Evolutionary conservation across 768 basidiomycete genomes (phyloP).

Genomic region (Collybia sordida): DNA sequence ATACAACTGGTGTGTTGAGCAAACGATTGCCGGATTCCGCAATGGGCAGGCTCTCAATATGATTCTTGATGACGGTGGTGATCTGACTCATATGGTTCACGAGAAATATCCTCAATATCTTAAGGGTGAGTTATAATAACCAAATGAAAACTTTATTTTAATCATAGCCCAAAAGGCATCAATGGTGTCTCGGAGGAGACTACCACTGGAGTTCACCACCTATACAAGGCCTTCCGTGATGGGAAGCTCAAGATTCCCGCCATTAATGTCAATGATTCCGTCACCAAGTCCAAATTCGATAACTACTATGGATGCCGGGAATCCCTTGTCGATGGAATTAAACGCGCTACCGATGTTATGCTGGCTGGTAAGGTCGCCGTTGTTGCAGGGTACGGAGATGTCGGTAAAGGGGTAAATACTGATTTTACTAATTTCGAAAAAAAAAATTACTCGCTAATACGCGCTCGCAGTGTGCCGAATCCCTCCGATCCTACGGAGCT

Average conservation of each 20-base stretch:
- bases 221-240: constrained; percentile 97
- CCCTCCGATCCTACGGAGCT: constrained; percentile 94
- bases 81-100: constrained; percentile 92
- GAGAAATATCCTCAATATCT: constrained; percentile 95
- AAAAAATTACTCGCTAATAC: not conserved
- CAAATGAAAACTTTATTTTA: not conserved
- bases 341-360: constrained; percentile 99
- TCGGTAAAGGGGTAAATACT: constrained; percentile 92
- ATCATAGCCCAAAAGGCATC: constrained; percentile 53
- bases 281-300: constrained; percentile 99
- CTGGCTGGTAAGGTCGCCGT: constrained; percentile 99
- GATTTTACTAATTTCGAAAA: not conserved
- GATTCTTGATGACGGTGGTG: constrained; percentile 99
- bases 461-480: constrained; percentile 89
- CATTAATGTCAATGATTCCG: constrained; percentile 99
- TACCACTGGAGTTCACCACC: constrained; percentile 98
- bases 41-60: constrained; percentile 87
- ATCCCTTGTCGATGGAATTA: constrained; percentile 99
- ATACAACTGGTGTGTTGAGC: constrained; percentile 97
- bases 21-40: constrained; percentile 87
- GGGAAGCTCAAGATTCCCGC: constrained; percentile 96
- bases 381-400: constrained; percentile 98
- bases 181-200: constrained; percentile 98
- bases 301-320: constrained; percentile 99
- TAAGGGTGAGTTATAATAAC: constrained; percentile 42